phyloP scores from a whole-genome alignment of 2,329 filamentous ascomycete species.

The Neonectria sp. region DNA sequence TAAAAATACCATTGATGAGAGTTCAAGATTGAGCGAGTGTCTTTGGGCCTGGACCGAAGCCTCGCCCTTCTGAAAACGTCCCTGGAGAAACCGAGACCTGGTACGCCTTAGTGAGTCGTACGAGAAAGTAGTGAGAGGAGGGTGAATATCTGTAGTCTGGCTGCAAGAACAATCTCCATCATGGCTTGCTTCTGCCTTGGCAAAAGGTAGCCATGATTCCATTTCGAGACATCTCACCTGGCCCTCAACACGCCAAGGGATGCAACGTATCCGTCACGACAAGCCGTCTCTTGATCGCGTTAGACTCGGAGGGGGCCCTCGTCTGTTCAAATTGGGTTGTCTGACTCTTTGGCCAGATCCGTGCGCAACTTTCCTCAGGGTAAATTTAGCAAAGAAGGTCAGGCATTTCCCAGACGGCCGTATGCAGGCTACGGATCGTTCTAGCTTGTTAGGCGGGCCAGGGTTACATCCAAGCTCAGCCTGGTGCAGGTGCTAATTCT shows the following conservation, averaged over 20 bases:
- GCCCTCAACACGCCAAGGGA: not conserved
- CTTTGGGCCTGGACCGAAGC: not conserved
- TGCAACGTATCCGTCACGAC: not conserved
- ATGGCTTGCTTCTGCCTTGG: not conserved
- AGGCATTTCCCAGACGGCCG: conserved; percentile 22
- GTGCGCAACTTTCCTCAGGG: conserved; percentile 10
- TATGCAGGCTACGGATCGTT: conserved; percentile 21
- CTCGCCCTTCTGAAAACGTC: not conserved
- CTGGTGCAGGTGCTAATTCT: conserved; percentile 14
- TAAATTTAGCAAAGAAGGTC: conserved; percentile 10
- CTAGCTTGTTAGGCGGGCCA: conserved; percentile 21
- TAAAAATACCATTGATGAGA: not conserved
- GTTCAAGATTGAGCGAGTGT: not conserved
- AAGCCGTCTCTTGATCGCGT: not conserved
- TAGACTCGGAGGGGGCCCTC: not conserved
- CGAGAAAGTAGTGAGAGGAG: not conserved
- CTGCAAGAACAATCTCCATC: not conserved
- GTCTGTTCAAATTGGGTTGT: conserved; percentile 11
- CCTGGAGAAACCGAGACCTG: not conserved
- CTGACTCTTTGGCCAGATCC: conserved; percentile 1
- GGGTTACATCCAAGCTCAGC: conserved; percentile 9
- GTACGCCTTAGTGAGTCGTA: not conserved
- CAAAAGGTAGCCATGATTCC: not conserved
- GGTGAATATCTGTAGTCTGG: not conserved
- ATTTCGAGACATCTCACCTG: not conserved